Evolutionary conservation across 208 protist genomes (phyloP).

Genomic region (Porcisia deanei): DNA sequence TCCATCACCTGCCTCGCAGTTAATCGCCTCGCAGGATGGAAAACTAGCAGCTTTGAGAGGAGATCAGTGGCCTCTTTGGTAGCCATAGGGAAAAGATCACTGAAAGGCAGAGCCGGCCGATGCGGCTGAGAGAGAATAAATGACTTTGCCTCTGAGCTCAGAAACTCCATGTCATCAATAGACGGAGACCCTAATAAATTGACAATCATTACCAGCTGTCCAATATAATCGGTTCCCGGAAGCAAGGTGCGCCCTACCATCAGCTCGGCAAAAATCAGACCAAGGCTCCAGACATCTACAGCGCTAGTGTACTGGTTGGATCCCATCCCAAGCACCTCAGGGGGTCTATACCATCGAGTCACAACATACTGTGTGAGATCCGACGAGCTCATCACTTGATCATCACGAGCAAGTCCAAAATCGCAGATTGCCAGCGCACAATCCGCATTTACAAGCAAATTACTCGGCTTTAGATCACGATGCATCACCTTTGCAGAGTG

Average conservation of each 20-base stretch:
- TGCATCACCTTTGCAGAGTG: conserved; percentile 98
- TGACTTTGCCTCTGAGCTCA: conserved; percentile 73
- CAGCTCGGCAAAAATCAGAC: conserved; percentile 99
- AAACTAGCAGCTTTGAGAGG: conserved; percentile 94
- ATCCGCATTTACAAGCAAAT: conserved; percentile 95
- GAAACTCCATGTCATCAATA: conserved; percentile 82
- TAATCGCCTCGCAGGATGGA: conserved; percentile 95
- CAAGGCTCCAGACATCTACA: conserved; percentile 97
- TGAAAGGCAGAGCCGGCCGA: conserved; percentile 47
- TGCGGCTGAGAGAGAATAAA: conserved; percentile 77
- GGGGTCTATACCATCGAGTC: conserved; percentile 99
- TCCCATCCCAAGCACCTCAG: conserved; percentile 96
- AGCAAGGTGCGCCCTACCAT: conserved; percentile 98
- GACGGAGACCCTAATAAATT: conserved; percentile 79
- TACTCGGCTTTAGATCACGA: conserved; percentile 95
- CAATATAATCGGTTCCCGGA: conserved; percentile 82
- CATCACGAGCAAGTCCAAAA: conserved; percentile 91
- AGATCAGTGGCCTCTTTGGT: conserved; percentile 94
- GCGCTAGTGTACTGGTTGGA: conserved; percentile 94
- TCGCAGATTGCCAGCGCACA: conserved; percentile 96
- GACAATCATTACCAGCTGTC: conserved; percentile 84
- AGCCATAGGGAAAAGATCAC: conserved; percentile 92
- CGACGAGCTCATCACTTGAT: conserved; percentile 48
- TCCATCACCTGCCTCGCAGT: conserved; percentile 94
- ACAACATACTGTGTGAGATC: conserved; percentile 97